A percentile compares a stretch with the other conserved stretches of the same genome.
Conservation (phyloP, 2,329 filamentous ascomycete genomes). For the Calonectria multiphialidica region DNA sequence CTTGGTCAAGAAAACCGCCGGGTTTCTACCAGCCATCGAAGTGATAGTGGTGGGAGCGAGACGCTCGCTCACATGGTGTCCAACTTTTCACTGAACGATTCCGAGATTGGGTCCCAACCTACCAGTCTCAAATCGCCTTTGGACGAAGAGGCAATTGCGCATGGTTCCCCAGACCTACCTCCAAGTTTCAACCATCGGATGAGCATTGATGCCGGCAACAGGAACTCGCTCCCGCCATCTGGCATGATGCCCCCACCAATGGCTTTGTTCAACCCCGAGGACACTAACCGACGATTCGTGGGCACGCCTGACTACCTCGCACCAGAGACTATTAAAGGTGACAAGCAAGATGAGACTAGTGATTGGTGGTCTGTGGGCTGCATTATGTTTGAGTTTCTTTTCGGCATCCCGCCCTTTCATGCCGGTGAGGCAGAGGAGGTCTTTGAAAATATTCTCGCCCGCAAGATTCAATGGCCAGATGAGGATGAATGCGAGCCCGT, state of each 20-base stretch:
- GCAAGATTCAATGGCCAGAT: constrained; percentile 93
- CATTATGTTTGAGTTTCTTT: constrained; percentile 96
- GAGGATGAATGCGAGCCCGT: constrained; percentile 79
- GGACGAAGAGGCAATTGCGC: constrained; percentile 82
- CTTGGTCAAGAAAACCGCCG: constrained; percentile 76
- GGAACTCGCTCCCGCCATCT: constrained; percentile 58
- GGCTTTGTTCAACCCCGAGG: constrained; percentile 95
- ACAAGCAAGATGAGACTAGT: constrained; percentile 96
- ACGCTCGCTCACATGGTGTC: constrained; percentile 85
- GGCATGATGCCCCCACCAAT: constrained; percentile 90
- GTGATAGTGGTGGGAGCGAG: constrained; percentile 93
- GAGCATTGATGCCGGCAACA: constrained; percentile 48
- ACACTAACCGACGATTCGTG: constrained; percentile 92
- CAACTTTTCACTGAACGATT: constrained; percentile 80
- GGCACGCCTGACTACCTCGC: constrained; percentile 97
- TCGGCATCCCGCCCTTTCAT: constrained; percentile 94
- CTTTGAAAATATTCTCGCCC: constrained; percentile 94
- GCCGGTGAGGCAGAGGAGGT: constrained; percentile 91
- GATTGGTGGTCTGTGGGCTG: constrained; percentile 99
- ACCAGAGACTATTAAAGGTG: constrained; percentile 94
- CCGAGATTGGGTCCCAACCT: constrained; percentile 54
- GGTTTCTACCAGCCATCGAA: constrained; percentile 81
- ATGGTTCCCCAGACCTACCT: constrained; percentile 82
- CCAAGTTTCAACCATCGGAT: constrained; percentile 50
- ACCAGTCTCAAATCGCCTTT: constrained; percentile 69